Evolutionary conservation across 2,329 filamentous ascomycete genomes (phyloP), one percentile per base, ranked within the genome.

Genomic region (Cyclaneusma minus): DNA sequence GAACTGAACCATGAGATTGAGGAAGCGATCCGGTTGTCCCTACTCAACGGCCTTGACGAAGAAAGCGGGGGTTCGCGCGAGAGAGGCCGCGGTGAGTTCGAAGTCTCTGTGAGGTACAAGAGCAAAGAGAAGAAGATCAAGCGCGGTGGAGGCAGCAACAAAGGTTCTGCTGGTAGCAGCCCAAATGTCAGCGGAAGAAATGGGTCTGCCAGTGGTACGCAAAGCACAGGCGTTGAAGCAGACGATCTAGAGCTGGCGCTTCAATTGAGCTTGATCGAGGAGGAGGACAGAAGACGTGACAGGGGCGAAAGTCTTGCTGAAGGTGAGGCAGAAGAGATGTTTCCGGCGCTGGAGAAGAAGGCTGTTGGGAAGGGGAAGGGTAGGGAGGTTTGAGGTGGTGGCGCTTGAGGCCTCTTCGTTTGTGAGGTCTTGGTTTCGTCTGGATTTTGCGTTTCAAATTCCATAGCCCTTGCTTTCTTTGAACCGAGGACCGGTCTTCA

Each of bases 181-280:
- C 18, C 8, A 20, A 20, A 20, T 8, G 18, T 11, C 18, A 11
- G 22, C 6, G 13, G 12, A 7, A 18, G 23, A 7, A 22, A 13
- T 7, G 13, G 24, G 10, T 17, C 24, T 29, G 10, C 7, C 10
- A 26, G 10, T 13, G 5, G 17, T 12, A 25, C 19, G 5, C 10
- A 30, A 16, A 20, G 4, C 30, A 45, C 48, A 3, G 40, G 49
- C 7, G 40, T 55, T 4, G 43, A 49, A 9, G 44, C 47, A 28
- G 64, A 66, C 26, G 71, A 75, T 36, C 36, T 76, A 24, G 65
- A 70, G 28, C 51, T 72, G 18, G 71, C 71, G 3, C 45, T 76
- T 25, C 58, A 60, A 33, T 49, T 76, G 13, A 77, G 71, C 37
- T 51, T 74, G 36, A 59, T 64, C 21, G 66, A 73, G 34, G 58